phyloP scores from a whole-genome alignment of 345 rosid genomes.

The Linum trigynum region DNA sequence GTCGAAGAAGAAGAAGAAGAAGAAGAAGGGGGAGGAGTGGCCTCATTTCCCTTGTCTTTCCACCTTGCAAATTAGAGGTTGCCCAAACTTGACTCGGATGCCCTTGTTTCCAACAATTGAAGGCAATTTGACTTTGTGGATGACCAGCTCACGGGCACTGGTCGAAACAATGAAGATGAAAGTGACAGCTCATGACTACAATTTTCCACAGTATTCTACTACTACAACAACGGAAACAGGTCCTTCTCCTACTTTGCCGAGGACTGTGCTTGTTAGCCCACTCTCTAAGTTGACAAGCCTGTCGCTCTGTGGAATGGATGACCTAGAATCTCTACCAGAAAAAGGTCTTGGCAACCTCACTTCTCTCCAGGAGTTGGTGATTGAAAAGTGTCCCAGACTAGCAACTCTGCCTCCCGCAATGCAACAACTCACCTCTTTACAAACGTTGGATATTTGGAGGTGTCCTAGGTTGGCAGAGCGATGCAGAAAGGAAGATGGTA shows the following conservation, averaged over 20 bases:
- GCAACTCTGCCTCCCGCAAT: background rate
- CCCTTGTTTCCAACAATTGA: conserved; percentile 9
- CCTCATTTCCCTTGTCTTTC: background rate
- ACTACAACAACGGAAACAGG: too few relatives aligned
- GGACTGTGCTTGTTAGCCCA: background rate
- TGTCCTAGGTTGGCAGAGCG: conserved; percentile 9
- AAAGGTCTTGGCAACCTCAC: conserved; percentile 7
- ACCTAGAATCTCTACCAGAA: background rate
- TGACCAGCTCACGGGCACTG: background rate
- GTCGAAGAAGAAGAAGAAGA: too few relatives aligned
- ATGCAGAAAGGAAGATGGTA: background rate
- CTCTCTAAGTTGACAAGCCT: background rate
- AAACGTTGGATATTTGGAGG: background rate
- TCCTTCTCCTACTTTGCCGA: background rate
- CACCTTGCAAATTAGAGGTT: accelerated
- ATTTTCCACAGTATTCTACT: too few relatives aligned
- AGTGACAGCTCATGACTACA: background rate
- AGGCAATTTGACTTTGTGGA: background rate
- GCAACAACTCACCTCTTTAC: conserved; percentile 6
- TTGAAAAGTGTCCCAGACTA: conserved; percentile 1
- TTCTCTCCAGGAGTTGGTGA: background rate
- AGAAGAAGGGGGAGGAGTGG: background rate
- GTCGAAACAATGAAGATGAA: background rate
- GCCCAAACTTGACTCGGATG: conserved; percentile 5
- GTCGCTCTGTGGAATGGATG: background rate